Evolutionary conservation across 805 yeast species (phyloP), one percentile per base, ranked within the genome.

Genomic region (Millerozyma acaciae): DNA sequence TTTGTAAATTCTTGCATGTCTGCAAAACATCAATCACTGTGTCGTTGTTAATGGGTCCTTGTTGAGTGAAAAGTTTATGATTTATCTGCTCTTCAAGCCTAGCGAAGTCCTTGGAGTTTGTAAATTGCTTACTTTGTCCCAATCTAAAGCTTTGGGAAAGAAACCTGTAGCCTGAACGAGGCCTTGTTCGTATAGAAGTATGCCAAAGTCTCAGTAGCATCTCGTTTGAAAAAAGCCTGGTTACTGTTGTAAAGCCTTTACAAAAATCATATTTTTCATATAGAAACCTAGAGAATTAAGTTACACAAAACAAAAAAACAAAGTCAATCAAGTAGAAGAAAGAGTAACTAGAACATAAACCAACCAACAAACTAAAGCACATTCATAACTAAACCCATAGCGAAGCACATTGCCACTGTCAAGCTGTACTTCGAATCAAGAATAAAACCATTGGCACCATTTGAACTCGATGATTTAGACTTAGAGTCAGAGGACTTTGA

Each of bases 1-100:
- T 28, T 26, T 50, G 60, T 17, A 53, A 42, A 15, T 42, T 31
- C 26, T 44, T 38, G 37, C 60, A 57, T 4, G 54, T 48, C 8
- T 32, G 40, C 16, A 60, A 38, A n/a, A 60, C 53, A 7, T 42
- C 40, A 5, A 49, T 23, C 5, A 45, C 45, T 5, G 33, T 17
- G 2, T 32, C 33, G 8, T 30, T 17, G 16, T 16, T 7, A 10
- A 39, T n/a, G n/a, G 30, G 32, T 9, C 33, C 21, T 15, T 21
- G 19, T 13, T 32, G n/a, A 19, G 16, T 18, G 21, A 29, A 16
- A 19, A 19, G 21, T 34, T 19, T 8, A 39, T 20, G 16, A 22
- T 40, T 38, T 30, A 47, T 39, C 25, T 33, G 38, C 14, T 13
- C 9, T 8, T 25, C 15, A 12, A 34, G 19, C 14, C 22, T 14